These are phyloP conservation scores for Xylaria cubensis DNA, from an alignment of 495 filamentous ascomycete genomes.

Conservation along the genomic window DNA sequence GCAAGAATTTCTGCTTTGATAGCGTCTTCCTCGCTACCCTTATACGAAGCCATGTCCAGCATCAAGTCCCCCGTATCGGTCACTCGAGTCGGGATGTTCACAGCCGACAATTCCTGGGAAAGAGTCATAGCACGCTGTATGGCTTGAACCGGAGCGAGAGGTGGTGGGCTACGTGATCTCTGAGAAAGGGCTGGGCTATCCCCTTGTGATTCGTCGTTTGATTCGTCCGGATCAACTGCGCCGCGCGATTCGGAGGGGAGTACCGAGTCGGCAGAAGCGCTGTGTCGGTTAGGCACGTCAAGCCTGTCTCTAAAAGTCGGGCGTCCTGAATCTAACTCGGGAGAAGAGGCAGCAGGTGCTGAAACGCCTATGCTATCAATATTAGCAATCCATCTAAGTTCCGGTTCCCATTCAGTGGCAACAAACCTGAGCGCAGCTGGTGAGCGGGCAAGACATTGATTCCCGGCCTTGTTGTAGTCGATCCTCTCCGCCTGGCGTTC, in stretches of 20 bases:
- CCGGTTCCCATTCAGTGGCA: neutral
- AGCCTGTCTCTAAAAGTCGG: conserved; percentile 53
- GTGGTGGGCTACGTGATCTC: conserved; percentile 78
- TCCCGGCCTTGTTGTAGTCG: conserved; percentile 44
- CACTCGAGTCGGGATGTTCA: conserved; percentile 90
- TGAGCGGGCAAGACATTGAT: conserved; percentile 43
- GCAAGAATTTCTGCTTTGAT: conserved; percentile 90
- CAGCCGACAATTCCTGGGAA: conserved; percentile 83
- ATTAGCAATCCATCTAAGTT: conserved; percentile 18
- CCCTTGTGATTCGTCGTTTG: conserved; percentile 43
- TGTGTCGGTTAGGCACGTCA: conserved; percentile 36
- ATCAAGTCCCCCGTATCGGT: conserved; percentile 95
- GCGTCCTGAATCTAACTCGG: conserved; percentile 56
- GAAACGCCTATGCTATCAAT: conserved; percentile 54
- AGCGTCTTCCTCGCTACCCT: conserved; percentile 89
- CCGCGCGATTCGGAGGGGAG: conserved; percentile 44
- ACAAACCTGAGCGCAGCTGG: conserved; percentile 38
- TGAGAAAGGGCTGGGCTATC: conserved; percentile 50
- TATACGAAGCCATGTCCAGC: conserved; percentile 98
- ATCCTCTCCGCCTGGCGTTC: conserved; percentile 5
- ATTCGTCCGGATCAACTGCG: conserved; percentile 56
- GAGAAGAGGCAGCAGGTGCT: conserved; percentile 69
- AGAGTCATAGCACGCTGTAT: conserved; percentile 82
- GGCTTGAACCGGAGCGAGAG: conserved; percentile 75
- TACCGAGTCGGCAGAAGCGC: conserved; percentile 53